Evolutionary conservation across 2,329 filamentous ascomycete species (phyloP), one percentile per base, ranked within the genome.

Genomic region (Ambrosiella beaveri): DNA sequence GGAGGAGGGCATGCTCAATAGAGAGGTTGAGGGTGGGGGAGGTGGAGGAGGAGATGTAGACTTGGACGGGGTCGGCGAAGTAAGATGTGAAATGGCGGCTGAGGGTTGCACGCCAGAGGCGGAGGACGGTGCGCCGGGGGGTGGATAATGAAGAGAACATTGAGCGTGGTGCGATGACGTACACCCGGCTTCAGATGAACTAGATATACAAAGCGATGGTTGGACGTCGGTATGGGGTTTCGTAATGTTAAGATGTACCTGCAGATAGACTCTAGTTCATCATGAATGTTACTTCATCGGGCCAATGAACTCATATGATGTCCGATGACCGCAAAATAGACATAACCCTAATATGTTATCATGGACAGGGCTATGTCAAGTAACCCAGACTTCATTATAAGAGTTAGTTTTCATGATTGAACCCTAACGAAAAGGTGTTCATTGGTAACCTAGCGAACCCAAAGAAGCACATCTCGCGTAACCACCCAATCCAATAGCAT

Each of bases 21-120:
- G 90, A 89, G 59, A 98, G 86, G 70, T 98, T 98, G 64, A 94
- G 73, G 68, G 85, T 91, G 3, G 93, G 89, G 66, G 94, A 80
- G 55, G 71, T 73, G 58, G 81, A 85, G 61, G 71, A 72, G 9
- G 86, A 90, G 61, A 81, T 74, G 71, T 88, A 89, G 64, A 90
- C 76, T 63, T 91, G 85, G 13, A 76, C 70, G 62, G 70, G 72
- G 65, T 73, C n/a, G n/a, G 9, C 19, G 17, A n/a, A 3, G n/a
- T 13, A 17, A 12, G 19, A 47, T 56, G 66, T 67, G 35, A 71
- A 74, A 64, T 41, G 9, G 13, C 51, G 51, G 8, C 9, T 11
- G 40, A 12, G 44, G 3, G 8, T 13, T 47, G n/a, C 8, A 47
- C 11, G 44, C 11, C n/a, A 17, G 15, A 47, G 7, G n/a, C 11